phyloP scores from a whole-genome alignment of 129 eudicot genomes.

The Silybum marianum region DNA sequence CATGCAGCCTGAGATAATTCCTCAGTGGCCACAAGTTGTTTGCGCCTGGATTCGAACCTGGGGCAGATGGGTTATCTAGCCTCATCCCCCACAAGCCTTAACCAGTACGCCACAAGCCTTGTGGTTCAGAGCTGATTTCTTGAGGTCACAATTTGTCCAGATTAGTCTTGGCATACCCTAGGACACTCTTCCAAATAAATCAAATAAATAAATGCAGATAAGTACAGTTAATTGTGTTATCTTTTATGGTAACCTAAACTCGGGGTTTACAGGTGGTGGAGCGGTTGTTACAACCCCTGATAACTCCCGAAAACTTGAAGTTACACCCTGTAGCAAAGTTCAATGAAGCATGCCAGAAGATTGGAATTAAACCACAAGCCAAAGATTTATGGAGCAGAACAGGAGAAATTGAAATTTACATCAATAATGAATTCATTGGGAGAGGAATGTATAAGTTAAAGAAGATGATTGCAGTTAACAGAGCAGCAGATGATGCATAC shows the following conservation, averaged over 20 bases:
- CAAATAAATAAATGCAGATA: background rate
- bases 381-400: slow-evolving; percentile 42
- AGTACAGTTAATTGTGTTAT: background rate
- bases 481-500: slow-evolving; percentile 67
- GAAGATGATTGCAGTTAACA: slow-evolving; percentile 48
- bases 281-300: slow-evolving; percentile 50
- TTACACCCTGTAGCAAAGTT: slow-evolving; percentile 48
- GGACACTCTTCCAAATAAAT: too few relatives aligned
- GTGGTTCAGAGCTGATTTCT: too few relatives aligned
- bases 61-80: too few relatives aligned
- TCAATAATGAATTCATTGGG: slow-evolving; percentile 38
- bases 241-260: background rate
- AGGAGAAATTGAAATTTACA: slow-evolving; percentile 40
- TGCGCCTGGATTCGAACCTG: too few relatives aligned
- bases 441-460: slow-evolving; percentile 44
- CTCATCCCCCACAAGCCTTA: too few relatives aligned
- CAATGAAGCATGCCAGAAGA: slow-evolving; percentile 60
- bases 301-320: slow-evolving; percentile 44
- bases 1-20: too few relatives aligned
- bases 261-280: slow-evolving; percentile 36
- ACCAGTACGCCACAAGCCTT: too few relatives aligned
- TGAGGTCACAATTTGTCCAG: too few relatives aligned
- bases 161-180: too few relatives aligned
- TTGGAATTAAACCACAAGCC: slow-evolving; percentile 16
- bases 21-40: too few relatives aligned